Percentiles rank a stretch among this genome's conserved stretches.
Evolutionary conservation across 192 early-diverging fungal species (phyloP).

Genomic region (Linderina pennispora): DNA sequence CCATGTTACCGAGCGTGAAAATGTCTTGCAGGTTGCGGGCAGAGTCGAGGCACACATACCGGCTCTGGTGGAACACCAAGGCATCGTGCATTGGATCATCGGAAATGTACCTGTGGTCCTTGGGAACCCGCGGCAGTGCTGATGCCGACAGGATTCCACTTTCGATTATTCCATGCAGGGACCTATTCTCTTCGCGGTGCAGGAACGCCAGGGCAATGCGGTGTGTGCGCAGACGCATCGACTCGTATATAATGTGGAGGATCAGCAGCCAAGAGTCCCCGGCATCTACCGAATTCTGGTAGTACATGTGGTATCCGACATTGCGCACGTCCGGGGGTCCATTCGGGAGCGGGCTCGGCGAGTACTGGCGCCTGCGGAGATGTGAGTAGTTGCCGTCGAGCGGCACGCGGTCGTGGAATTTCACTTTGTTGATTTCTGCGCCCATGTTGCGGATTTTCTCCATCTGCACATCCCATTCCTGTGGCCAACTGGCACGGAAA

Average conservation of each 20-base stretch:
- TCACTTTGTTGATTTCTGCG: neutral
- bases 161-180: neutral
- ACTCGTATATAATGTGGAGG: conserved; percentile 11
- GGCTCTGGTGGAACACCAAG: conserved; percentile 9
- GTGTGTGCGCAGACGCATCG: conserved; percentile 18
- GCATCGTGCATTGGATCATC: conserved; percentile 18
- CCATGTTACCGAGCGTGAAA: neutral
- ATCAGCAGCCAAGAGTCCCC: conserved; percentile 21
- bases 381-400: neutral
- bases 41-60: conserved; percentile 18
- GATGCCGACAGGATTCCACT: neutral
- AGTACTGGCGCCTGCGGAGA: neutral
- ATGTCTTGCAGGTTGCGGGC: conserved; percentile 13
- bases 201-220: conserved; percentile 17
- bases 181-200: neutral
- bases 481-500: conserved; percentile 16
- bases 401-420: neutral
- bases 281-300: conserved; percentile 1
- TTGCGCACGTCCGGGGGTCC: neutral
- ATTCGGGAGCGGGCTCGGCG: neutral
- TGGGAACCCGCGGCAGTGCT: neutral
- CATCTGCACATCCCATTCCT: conserved; percentile 19
- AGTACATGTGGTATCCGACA: conserved; percentile 15
- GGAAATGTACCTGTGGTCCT: neutral
- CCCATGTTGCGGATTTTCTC: neutral